Evolutionary conservation across 2,329 filamentous ascomycete species (phyloP).

Genomic region (Calonectria pteridis): DNA sequence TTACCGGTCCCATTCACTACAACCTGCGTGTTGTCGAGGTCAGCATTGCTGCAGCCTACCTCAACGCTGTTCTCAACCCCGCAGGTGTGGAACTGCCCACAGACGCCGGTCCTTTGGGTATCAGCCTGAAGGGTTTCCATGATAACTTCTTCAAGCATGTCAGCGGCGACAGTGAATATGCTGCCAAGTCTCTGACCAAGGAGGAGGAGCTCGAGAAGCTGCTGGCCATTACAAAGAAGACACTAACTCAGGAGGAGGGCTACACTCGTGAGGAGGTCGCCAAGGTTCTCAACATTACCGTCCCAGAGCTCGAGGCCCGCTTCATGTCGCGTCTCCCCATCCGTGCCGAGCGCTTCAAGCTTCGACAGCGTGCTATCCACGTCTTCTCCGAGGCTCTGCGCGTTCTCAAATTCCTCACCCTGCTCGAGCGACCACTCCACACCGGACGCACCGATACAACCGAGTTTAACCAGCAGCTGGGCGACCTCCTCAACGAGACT

Average conservation of each 20-base stretch:
- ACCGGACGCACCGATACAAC: slow-evolving; percentile 63
- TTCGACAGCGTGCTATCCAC: slow-evolving; percentile 89
- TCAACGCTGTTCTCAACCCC: slow-evolving; percentile 70
- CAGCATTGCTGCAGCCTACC: slow-evolving; percentile 83
- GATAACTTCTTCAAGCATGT: slow-evolving; percentile 78
- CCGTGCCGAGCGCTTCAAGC: slow-evolving; percentile 86
- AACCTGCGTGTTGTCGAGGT: slow-evolving; percentile 97
- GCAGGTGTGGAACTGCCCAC: slow-evolving; percentile 72
- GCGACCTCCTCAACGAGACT: slow-evolving; percentile 87
- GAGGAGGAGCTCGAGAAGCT: slow-evolving; percentile 80
- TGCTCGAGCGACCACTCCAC: slow-evolving; percentile 71
- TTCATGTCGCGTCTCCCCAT: slow-evolving; percentile 93
- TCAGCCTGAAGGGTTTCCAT: slow-evolving; percentile 89
- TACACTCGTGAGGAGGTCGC: slow-evolving; percentile 92
- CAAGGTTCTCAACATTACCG: slow-evolving; percentile 74
- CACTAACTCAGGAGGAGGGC: slow-evolving; percentile 82
- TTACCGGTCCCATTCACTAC: slow-evolving; percentile 93
- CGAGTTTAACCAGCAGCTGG: slow-evolving; percentile 76
- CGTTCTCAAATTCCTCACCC: slow-evolving; percentile 84
- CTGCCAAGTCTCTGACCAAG: slow-evolving; percentile 59
- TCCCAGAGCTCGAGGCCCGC: slow-evolving; percentile 77
- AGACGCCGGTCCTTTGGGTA: slow-evolving; percentile 85
- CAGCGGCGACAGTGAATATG: slow-evolving; percentile 51
- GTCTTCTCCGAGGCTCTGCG: slow-evolving; percentile 91
- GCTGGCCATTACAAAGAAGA: slow-evolving; percentile 75